Evolutionary conservation across 2,329 filamentous ascomycete species (phyloP).

Genomic region (Neopestalotiopsis sp.): DNA sequence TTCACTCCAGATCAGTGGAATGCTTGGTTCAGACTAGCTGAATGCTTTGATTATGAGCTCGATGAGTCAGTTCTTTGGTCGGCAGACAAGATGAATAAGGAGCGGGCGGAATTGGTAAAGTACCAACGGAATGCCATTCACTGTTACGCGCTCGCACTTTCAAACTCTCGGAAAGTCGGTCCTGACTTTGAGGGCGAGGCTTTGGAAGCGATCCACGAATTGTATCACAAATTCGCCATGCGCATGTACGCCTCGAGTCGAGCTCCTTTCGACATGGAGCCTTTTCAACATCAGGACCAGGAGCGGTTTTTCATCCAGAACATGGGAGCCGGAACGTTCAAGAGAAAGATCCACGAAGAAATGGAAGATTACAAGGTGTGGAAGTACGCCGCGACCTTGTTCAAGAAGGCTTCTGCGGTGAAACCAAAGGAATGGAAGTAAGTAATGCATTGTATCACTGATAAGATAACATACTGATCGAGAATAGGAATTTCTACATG

Average conservation of each 20-base stretch:
- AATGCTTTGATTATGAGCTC: constrained; percentile 86
- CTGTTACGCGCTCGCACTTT: constrained; percentile 71
- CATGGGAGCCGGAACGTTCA: constrained; percentile 56
- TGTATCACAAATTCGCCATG: constrained; percentile 67
- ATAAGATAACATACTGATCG: constrained; percentile 29
- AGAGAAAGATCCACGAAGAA: constrained; percentile 57
- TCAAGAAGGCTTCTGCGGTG: constrained; percentile 59
- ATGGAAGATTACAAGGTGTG: constrained; percentile 67
- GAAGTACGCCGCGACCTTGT: constrained; percentile 64
- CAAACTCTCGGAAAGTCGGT: constrained; percentile 55
- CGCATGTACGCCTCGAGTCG: constrained; percentile 67
- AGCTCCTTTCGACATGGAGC: constrained; percentile 68
- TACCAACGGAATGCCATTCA: constrained; percentile 84
- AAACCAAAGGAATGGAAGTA: constrained; percentile 64
- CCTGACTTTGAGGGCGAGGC: constrained; percentile 50
- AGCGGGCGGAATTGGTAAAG: constrained; percentile 73
- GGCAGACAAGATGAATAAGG: constrained; percentile 89
- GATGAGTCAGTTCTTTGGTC: constrained; percentile 90
- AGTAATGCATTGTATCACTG: constrained; percentile 18
- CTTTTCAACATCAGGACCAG: constrained; percentile 61
- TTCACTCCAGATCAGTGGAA: constrained; percentile 86
- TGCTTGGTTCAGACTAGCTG: constrained; percentile 86
- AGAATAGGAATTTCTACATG: constrained; percentile 62
- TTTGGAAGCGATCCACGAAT: constrained; percentile 58
- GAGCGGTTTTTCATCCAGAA: constrained; percentile 62